Conservation (phyloP, 2,329 filamentous ascomycete genomes). For the Tolypocladium tropicale region DNA sequence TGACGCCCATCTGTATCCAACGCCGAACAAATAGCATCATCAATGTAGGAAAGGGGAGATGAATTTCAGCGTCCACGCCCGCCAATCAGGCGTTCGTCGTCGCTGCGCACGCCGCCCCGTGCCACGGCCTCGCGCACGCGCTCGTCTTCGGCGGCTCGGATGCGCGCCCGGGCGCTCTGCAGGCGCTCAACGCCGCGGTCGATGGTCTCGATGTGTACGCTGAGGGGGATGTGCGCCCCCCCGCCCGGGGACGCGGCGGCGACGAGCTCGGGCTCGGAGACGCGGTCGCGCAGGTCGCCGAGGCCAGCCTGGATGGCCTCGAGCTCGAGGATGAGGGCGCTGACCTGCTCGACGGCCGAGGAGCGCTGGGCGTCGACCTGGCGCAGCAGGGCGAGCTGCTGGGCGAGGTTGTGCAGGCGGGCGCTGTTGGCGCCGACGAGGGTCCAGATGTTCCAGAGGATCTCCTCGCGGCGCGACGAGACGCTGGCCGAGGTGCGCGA, state of each 20-base stretch:
- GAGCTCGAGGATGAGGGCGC: slow-evolving; percentile 58
- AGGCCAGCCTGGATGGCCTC: slow-evolving; percentile 62
- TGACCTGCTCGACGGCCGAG: slow-evolving; percentile 58
- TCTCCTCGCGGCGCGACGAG: slow-evolving; percentile 49
- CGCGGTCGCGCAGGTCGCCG: slow-evolving; percentile 60
- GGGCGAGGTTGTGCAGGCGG: slow-evolving; percentile 48
- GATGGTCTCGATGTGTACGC: slow-evolving; percentile 68
- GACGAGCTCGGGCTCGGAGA: slow-evolving; percentile 54
- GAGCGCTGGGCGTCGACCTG: slow-evolving; percentile 58
- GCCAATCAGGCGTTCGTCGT: slow-evolving; percentile 32
- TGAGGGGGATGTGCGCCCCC: slow-evolving; percentile 43
- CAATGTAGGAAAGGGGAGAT: no score
- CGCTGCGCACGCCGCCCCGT: slow-evolving; percentile 29
- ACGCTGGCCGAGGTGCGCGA: slow-evolving; percentile 52
- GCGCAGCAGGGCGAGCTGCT: slow-evolving; percentile 52
- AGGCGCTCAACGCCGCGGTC: slow-evolving; percentile 62
- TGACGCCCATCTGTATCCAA: not conserved
- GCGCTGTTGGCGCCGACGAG: slow-evolving; percentile 59
- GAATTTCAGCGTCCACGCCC: slow-evolving; percentile 9
- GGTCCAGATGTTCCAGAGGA: slow-evolving; percentile 63
- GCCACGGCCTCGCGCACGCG: slow-evolving; percentile 41
- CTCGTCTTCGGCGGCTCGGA: slow-evolving; percentile 49
- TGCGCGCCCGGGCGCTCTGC: slow-evolving; percentile 50
- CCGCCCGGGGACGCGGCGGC: slow-evolving; percentile 27
- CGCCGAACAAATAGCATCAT: not conserved